phyloP scores from a whole-genome alignment of 2,329 filamentous ascomycete species.

The Coniochaeta ligniaria region DNA sequence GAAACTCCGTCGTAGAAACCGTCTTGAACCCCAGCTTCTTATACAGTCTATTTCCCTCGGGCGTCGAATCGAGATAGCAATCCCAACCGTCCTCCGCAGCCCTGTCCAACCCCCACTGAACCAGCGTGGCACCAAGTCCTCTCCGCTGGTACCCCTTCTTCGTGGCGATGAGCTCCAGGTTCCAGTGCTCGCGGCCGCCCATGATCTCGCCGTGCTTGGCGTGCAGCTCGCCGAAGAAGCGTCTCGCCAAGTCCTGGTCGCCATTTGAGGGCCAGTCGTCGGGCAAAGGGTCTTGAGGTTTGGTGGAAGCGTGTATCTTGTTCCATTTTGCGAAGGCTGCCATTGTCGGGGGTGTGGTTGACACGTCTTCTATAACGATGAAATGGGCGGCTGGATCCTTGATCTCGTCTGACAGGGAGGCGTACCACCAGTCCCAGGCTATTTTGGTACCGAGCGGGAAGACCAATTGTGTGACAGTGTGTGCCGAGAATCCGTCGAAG shows the following conservation, averaged over 20 bases:
- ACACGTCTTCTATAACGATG: constrained; percentile 29
- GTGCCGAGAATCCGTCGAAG: constrained; percentile 34
- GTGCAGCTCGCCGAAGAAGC: constrained; percentile 32
- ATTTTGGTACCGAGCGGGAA: constrained; percentile 23
- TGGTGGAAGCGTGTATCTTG: constrained; percentile 17
- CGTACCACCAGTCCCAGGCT: constrained; percentile 26
- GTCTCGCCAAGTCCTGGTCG: constrained; percentile 24
- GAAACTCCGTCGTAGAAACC: constrained; percentile 22
- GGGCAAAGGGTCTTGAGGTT: constrained; percentile 14
- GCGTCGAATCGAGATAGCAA: constrained; percentile 44
- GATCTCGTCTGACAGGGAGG: constrained; percentile 28
- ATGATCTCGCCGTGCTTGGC: constrained; percentile 28
- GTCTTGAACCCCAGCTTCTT: constrained; percentile 37
- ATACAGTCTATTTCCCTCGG: constrained; percentile 38
- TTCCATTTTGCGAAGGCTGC: constrained; percentile 43
- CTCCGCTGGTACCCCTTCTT: constrained; percentile 33
- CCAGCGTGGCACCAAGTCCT: constrained; percentile 33
- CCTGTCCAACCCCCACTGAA: constrained; percentile 38
- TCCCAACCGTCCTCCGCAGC: constrained; percentile 35
- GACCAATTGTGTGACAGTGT: constrained; percentile 26
- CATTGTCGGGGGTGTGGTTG: constrained; percentile 14
- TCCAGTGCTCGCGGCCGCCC: constrained; percentile 35
- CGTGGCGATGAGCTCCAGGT: constrained; percentile 40
- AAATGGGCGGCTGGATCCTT: constrained; percentile 27
- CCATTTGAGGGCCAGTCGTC: constrained; percentile 22